Evolutionary conservation across 75 land plant genomes (phyloP).

Genomic region (Picea glauca): DNA sequence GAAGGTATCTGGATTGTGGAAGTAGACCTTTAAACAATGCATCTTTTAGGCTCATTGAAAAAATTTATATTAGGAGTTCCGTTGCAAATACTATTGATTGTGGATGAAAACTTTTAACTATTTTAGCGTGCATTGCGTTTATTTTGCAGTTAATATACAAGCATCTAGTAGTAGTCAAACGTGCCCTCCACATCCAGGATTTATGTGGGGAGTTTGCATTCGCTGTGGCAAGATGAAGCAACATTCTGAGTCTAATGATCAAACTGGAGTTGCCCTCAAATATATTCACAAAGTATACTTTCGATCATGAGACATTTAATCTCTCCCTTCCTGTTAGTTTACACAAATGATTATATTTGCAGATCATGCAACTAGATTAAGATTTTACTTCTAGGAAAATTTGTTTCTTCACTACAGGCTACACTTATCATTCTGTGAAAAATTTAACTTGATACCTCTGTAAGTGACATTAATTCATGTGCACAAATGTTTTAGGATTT

Average conservation of each 20-base stretch:
- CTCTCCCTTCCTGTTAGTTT: background rate
- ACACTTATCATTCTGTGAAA: background rate
- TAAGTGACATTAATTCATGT: background rate
- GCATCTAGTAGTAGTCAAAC: background rate
- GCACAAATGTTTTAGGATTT: conserved; percentile 45
- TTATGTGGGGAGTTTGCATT: conserved; percentile 60
- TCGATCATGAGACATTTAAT: background rate
- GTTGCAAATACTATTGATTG: background rate
- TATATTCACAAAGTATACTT: conserved; percentile 82
- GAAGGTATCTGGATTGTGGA: background rate
- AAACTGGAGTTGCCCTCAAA: conserved; percentile 56
- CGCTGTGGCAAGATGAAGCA: conserved; percentile 57
- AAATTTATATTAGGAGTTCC: background rate
- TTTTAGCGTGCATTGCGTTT: conserved; percentile 3
- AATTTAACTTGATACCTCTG: background rate
- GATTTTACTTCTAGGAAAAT: background rate
- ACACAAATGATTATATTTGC: background rate
- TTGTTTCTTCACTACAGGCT: background rate
- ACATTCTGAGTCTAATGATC: conserved; percentile 31
- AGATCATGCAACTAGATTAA: background rate
- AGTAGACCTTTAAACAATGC: background rate
- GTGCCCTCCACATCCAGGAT: conserved; percentile 82
- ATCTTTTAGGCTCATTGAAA: background rate
- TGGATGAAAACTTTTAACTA: no score
- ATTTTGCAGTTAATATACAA: conserved; percentile 3